Conservation (phyloP, 306 rosid genomes). For the Cucumis hystrix region DNA sequence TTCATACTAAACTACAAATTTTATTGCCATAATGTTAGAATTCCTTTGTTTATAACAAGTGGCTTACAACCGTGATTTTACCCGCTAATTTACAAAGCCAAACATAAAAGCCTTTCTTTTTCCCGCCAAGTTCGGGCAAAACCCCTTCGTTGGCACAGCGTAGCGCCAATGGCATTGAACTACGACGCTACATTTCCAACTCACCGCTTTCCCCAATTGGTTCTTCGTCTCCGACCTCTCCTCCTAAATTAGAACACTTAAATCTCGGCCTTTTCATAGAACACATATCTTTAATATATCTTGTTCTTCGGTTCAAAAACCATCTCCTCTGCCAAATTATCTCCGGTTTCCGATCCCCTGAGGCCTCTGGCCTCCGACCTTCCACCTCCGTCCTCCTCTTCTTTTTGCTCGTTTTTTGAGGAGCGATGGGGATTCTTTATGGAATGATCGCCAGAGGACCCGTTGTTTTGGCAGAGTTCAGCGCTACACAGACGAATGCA, state of each 20-base stretch:
- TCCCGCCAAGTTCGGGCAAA: constrained; percentile 3
- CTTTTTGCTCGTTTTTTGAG: not conserved
- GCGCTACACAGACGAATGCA: constrained; percentile 31
- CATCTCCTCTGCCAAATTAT: not conserved
- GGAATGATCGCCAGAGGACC: constrained; percentile 41
- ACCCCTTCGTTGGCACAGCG: not conserved
- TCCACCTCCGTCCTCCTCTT: not conserved
- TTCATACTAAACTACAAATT: too few relatives aligned
- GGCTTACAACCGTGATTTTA: too few relatives aligned
- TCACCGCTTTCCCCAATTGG: not conserved
- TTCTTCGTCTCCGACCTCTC: not conserved
- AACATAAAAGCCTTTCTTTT: not conserved
- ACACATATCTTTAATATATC: not conserved
- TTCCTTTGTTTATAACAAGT: too few relatives aligned
- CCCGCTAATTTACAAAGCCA: not conserved
- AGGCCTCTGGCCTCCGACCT: constrained; percentile 1
- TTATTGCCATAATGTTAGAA: too few relatives aligned
- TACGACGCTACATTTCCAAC: constrained; percentile 3
- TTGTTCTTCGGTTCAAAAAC: not conserved
- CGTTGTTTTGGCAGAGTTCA: constrained; percentile 41
- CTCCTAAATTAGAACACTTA: not conserved
- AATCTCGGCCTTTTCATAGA: not conserved
- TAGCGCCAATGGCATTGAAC: not conserved
- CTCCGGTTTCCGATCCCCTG: not conserved
- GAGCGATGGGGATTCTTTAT: constrained; percentile 36